phyloP scores from a whole-genome alignment of 768 basidiomycete species.

The Agaricus subrufescens region DNA sequence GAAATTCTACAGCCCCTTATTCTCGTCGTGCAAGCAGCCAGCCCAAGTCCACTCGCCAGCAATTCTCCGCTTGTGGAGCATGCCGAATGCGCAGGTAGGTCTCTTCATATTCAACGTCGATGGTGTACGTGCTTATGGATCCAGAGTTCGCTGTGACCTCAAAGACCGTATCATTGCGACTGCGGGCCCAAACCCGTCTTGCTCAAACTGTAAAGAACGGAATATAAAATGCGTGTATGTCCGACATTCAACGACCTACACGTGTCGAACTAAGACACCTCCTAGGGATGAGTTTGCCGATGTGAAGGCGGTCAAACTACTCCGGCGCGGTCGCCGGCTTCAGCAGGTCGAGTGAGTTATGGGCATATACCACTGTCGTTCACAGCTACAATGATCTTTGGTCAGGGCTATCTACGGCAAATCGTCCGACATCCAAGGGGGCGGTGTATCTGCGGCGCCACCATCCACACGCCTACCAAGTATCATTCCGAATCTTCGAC shows the following conservation, averaged over 20 bases:
- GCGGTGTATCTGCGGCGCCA: constrained; percentile 25
- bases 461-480: constrained; percentile 39
- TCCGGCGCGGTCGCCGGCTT: constrained; percentile 71
- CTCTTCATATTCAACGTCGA: constrained; percentile 10
- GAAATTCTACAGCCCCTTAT: constrained; percentile 31
- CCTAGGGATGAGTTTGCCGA: constrained; percentile 87
- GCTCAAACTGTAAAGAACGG: constrained; percentile 88
- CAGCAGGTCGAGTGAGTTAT: constrained; percentile 78
- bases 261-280: constrained; percentile 7
- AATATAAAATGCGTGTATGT: constrained; percentile 91
- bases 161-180: constrained; percentile 68
- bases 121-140: constrained; percentile 5
- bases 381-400: constrained; percentile 5
- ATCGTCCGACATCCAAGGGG: constrained; percentile 39
- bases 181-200: constrained; percentile 47
- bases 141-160: constrained; percentile 88
- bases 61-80: constrained; percentile 92
- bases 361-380: neutral
- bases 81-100: constrained; percentile 82
- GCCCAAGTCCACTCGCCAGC: constrained; percentile 73
- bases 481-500: constrained; percentile 66
- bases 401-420: constrained; percentile 77
- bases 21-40: constrained; percentile 51
- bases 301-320: constrained; percentile 83
- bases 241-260: neutral